Conservation (phyloP, 257 asterid species). For the Solanum verrucosum region DNA sequence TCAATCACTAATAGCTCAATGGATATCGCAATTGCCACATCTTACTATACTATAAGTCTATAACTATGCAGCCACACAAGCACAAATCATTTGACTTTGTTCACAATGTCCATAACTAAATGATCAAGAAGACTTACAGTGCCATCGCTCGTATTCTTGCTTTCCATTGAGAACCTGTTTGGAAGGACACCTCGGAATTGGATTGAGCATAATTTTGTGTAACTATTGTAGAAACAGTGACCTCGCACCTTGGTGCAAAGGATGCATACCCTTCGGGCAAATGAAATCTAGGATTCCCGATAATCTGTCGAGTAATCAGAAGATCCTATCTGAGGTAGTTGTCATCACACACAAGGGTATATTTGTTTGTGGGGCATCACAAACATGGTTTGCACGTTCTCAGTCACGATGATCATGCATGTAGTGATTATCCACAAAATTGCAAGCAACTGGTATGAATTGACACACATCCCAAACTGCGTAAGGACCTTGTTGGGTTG, state of each 20-base stretch:
- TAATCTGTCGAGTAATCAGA: slow-evolving; percentile 32
- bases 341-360: slow-evolving; percentile 53
- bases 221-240: slow-evolving; percentile 3
- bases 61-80: background rate
- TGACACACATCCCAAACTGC: slow-evolving; percentile 68
- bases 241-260: slow-evolving; percentile 52
- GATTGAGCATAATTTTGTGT: background rate
- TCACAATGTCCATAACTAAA: background rate
- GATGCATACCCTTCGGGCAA: slow-evolving; percentile 46
- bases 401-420: background rate
- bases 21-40: background rate
- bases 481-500: slow-evolving; percentile 59
- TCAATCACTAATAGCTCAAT: background rate
- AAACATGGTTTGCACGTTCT: slow-evolving; percentile 24
- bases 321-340: slow-evolving; percentile 65
- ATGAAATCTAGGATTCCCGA: slow-evolving; percentile 60
- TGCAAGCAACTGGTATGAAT: slow-evolving; percentile 41
- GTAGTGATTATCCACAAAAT: slow-evolving; percentile 47
- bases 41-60: background rate
- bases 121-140: background rate
- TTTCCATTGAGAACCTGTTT: background rate
- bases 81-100: background rate
- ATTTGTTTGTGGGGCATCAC: slow-evolving; percentile 31
- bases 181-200: background rate
- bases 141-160: background rate